These are phyloP conservation scores for Flammula alnicola DNA, from an alignment of 1,284 basidiomycete genomes.

Conservation along the genomic window DNA sequence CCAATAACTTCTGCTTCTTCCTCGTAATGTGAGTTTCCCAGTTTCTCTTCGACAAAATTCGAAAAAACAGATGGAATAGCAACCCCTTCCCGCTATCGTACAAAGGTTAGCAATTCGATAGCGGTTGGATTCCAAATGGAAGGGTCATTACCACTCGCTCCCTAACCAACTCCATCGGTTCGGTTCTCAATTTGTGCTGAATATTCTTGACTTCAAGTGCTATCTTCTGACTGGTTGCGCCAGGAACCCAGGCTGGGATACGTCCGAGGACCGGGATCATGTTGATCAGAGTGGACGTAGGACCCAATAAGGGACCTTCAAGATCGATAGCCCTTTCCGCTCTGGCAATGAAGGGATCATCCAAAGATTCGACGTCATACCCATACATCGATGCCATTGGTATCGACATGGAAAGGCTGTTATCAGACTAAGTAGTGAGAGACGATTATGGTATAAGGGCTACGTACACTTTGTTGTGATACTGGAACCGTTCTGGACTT, in stretches of 20 bases:
- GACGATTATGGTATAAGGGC: neutral
- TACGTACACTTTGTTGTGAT: slow-evolving; percentile 31
- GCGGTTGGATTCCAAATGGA: too few species aligned
- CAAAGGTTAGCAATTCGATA: too few species aligned
- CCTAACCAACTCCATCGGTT: neutral
- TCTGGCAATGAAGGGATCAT: neutral
- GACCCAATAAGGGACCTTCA: neutral
- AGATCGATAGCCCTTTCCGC: neutral
- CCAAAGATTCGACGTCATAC: neutral
- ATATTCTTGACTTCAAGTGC: neutral
- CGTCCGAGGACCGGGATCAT: neutral
- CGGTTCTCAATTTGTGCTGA: neutral
- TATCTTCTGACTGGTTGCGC: slow-evolving; percentile 2
- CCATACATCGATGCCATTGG: slow-evolving; percentile 21
- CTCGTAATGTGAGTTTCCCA: too few species aligned
- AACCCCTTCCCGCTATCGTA: too few species aligned
- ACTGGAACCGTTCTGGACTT: slow-evolving; percentile 25
- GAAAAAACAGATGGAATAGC: too few species aligned
- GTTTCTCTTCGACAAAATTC: too few species aligned
- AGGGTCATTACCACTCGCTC: neutral
- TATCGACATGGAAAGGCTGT: slow-evolving; percentile 31
- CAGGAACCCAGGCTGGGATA: slow-evolving; percentile 3
- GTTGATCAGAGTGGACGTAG: neutral
- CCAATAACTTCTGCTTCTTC: too few species aligned
- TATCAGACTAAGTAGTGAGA: neutral